Evolutionary conservation across 2,329 filamentous ascomycete species (phyloP).

Genomic region (Cercospora sp.): DNA sequence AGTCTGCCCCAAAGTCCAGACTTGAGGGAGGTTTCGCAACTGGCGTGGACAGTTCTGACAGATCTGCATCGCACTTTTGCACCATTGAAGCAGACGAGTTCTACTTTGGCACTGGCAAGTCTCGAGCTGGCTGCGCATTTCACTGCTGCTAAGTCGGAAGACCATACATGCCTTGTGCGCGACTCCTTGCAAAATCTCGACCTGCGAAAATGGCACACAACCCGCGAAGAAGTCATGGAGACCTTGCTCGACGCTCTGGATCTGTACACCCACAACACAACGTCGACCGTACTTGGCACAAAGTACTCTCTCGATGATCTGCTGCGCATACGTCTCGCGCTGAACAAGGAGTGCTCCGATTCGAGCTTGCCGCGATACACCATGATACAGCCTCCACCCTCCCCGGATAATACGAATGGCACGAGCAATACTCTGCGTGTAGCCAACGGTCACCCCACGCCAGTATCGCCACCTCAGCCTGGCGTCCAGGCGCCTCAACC

Average conservation of each 20-base stretch:
- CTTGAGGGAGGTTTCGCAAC: conserved; percentile 38
- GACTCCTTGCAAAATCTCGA: conserved; percentile 44
- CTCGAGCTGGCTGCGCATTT: conserved; percentile 78
- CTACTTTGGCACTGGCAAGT: conserved; percentile 80
- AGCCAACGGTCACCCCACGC: conserved; percentile 39
- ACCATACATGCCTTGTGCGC: conserved; percentile 26
- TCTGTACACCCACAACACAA: conserved; percentile 82
- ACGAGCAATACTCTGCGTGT: conserved; percentile 36
- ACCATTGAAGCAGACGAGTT: conserved; percentile 83
- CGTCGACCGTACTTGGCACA: conserved; percentile 71
- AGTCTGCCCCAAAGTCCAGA: conserved; percentile 51
- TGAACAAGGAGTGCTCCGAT: conserved; percentile 78
- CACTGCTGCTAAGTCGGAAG: conserved; percentile 30
- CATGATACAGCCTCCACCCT: conserved; percentile 30
- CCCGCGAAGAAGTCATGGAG: conserved; percentile 60
- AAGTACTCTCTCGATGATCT: conserved; percentile 74
- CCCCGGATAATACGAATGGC: conserved; percentile 39
- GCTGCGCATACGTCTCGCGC: conserved; percentile 79
- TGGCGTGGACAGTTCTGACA: conserved; percentile 80
- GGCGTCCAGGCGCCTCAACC: conserved; percentile 27
- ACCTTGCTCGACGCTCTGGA: conserved; percentile 88
- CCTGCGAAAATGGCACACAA: conserved; percentile 51
- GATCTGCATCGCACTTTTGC: conserved; percentile 93
- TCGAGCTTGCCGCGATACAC: conserved; percentile 64
- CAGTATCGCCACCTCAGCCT: conserved; percentile 37